Base-by-base conservation (phyloP, 352 stramenopile genomes). In the Globisporangium nodosum region DNA sequence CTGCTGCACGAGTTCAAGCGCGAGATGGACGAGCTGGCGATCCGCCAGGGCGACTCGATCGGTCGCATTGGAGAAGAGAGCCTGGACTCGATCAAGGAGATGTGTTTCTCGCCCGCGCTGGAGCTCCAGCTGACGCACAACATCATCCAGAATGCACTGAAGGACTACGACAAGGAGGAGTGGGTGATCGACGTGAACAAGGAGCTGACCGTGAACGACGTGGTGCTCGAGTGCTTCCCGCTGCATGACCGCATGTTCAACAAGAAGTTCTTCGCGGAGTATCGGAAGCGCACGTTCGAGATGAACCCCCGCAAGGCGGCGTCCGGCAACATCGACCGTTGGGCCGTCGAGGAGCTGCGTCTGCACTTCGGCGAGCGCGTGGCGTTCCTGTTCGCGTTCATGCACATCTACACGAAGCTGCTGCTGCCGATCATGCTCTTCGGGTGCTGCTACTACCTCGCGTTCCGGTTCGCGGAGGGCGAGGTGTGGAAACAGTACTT, bases 361-460 rank as follows among this genome's bases (percentile, higher is more conserved):
- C 70, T 95, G 21, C 86, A 95, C 59, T 95, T 95, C 65, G 86
- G 86, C 21, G 84, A 94, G 66, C 86, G 84, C 15, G 86, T 95
- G n/a, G 86, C 86, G 30, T 95, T 95, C 59, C 64, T 94, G 7
- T 95, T 95, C 59, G 86, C 86, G 2, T 95, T 94, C 54, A 95
- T 95, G 84, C 82, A 94, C 62, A 92, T 94, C 62, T 95, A 95
- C 73, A 93, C 78, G 40, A 95, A 95, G 70, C 81, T 90, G 53
- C 54, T 95, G 49, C 31, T 91, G 63, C 85, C 85, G 24, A 68
- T 95, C 15, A 91, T 75, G 31, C 31, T 75, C 24, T 51, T 78
- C 1, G 84, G 79, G 37, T 69, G 92, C 8, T 52, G 76, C n/a
- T 95, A 91, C 61, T 95, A 95, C 61, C 57, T 92, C 40, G 64